A percentile compares a stretch with the other conserved stretches of the same genome.
phyloP scores from a whole-genome alignment of 1,284 basidiomycete species.

The Cutaneotrichosporon dermatis region DNA sequence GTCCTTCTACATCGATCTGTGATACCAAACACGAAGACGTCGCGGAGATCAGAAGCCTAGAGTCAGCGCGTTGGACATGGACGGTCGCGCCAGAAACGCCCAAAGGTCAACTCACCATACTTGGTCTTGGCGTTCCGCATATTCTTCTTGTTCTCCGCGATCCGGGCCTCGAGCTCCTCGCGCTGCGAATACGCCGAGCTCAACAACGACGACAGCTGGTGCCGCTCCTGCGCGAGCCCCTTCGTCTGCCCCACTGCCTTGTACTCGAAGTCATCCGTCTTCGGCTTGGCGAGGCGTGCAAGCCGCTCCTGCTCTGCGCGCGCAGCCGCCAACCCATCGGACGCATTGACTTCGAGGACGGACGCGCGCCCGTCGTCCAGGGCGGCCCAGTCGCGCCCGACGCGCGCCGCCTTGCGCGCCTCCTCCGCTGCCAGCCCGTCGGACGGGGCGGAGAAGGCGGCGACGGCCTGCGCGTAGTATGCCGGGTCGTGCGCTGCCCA shows the following conservation, averaged over 20 bases:
- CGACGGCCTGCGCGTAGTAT: constrained; percentile 67
- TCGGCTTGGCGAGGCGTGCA: constrained; percentile 30
- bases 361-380: constrained; percentile 27
- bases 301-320: constrained; percentile 30
- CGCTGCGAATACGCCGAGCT: constrained; percentile 39
- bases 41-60: too few species aligned
- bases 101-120: constrained; percentile 30
- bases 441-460: background rate
- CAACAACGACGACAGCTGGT: constrained; percentile 46
- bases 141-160: constrained; percentile 46
- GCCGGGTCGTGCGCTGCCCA: constrained; percentile 72
- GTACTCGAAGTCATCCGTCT: constrained; percentile 40
- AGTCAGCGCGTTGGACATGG: too few species aligned
- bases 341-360: constrained; percentile 37
- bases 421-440: constrained; percentile 1
- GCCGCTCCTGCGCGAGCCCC: constrained; percentile 45
- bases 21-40: too few species aligned
- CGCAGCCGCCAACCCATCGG: constrained; percentile 30
- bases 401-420: constrained; percentile 10
- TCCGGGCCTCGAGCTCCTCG: constrained; percentile 44
- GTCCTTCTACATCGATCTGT: too few species aligned
- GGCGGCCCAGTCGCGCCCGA: constrained; percentile 43
- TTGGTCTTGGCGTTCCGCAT: constrained; percentile 42
- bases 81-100: too few species aligned
- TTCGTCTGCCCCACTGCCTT: constrained; percentile 45